Evolutionary conservation across 2,329 filamentous ascomycete species (phyloP).

Genomic region (Ascochyta lentis): DNA sequence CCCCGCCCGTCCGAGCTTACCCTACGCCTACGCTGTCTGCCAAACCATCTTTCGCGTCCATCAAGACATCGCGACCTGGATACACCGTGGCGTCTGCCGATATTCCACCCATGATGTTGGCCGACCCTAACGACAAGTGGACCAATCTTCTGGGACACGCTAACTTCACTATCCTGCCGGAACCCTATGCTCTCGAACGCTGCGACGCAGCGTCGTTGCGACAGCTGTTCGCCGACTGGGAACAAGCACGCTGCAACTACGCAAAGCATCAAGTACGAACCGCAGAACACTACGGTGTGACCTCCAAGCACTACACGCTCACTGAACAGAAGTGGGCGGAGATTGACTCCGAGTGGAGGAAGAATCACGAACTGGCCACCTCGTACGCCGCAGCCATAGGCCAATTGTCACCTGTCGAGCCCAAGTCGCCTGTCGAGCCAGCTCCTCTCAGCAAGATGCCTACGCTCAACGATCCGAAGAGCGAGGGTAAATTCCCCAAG

Average conservation of each 20-base stretch:
- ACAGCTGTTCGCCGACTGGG: conserved; percentile 79
- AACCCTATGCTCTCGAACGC: conserved; percentile 74
- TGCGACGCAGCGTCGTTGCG: conserved; percentile 67
- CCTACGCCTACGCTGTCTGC: conserved; percentile 78
- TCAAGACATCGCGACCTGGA: conserved; percentile 59
- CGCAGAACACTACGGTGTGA: conserved; percentile 87
- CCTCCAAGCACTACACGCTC: conserved; percentile 84
- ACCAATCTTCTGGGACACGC: conserved; percentile 85
- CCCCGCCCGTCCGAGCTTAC: conserved; percentile 54
- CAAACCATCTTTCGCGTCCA: conserved; percentile 78
- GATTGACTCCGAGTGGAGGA: conserved; percentile 77
- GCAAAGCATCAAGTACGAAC: conserved; percentile 87
- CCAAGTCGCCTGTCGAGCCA: conserved; percentile 54
- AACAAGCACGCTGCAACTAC: conserved; percentile 82
- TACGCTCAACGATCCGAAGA: conserved; percentile 68
- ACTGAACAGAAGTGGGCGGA: conserved; percentile 90
- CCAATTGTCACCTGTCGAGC: conserved; percentile 34
- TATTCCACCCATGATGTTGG: conserved; percentile 69
- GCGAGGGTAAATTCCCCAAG: conserved; percentile 83
- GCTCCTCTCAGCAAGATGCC: conserved; percentile 70
- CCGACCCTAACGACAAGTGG: conserved; percentile 82
- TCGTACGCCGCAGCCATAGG: conserved; percentile 47
- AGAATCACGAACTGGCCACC: conserved; percentile 70
- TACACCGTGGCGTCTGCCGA: conserved; percentile 59
- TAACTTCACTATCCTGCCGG: conserved; percentile 86